phyloP scores from a whole-genome alignment of 805 yeast species.

The Monosporozyma solicola region DNA sequence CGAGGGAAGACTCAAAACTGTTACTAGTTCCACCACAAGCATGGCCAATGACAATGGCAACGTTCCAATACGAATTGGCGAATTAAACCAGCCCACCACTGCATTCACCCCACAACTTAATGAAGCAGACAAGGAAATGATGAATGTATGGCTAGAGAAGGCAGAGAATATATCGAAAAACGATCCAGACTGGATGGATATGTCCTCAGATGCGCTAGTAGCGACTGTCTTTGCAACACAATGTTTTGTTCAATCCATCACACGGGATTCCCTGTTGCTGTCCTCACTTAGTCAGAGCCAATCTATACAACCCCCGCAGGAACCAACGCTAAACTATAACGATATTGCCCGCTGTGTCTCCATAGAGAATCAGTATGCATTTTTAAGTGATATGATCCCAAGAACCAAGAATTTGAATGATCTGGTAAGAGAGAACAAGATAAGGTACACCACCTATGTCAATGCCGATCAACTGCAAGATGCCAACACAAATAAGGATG shows the following conservation, averaged over 20 bases:
- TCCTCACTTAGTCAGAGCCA: slow-evolving; percentile 5
- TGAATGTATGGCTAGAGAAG: slow-evolving; percentile 7
- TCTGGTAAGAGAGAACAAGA: slow-evolving; percentile 21
- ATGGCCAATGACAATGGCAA: neutral
- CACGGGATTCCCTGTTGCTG: slow-evolving; percentile 13
- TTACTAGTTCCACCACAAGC: neutral
- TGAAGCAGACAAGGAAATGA: neutral
- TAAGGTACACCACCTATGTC: slow-evolving; percentile 16
- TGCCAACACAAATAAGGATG: slow-evolving; percentile 1
- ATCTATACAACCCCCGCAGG: neutral
- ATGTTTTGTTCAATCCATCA: slow-evolving; percentile 16
- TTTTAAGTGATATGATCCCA: slow-evolving; percentile 21
- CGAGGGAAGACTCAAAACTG: neutral
- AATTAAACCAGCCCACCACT: neutral
- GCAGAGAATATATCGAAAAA: slow-evolving; percentile 22
- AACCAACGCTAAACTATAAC: slow-evolving; percentile 12
- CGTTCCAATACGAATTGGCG: neutral
- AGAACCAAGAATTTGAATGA: slow-evolving; percentile 17
- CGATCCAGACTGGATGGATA: slow-evolving; percentile 21
- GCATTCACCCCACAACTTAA: neutral
- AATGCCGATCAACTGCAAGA: neutral
- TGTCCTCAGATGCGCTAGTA: slow-evolving; percentile 17
- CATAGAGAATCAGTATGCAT: slow-evolving; percentile 14
- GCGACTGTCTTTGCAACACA: slow-evolving; percentile 24
- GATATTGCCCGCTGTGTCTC: slow-evolving; percentile 17